Base-by-base conservation (phyloP, 1,139 yeast genomes). In the Geotrichum bryndzae region DNA sequence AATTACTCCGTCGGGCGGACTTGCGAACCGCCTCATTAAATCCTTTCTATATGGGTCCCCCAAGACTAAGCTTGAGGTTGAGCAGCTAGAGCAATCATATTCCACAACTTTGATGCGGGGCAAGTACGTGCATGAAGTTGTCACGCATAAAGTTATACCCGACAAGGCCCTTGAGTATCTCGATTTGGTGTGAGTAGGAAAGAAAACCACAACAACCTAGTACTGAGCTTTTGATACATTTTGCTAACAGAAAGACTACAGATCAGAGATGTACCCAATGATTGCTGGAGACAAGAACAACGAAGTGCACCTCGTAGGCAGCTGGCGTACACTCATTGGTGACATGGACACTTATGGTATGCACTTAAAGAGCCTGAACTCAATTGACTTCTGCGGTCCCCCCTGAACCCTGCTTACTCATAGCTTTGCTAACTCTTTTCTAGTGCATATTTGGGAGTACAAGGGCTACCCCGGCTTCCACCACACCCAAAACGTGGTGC, bases 381-480 rank as follows among this genome's bases (percentile, higher is more conserved):
- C 52, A 50, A 50, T 50, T 50, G 18, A 18, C n/a, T 11, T 18
- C 18, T 50, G 18, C 48, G n/a, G 48, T 8, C 18, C 22, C 22
- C n/a, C 48, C 18, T 41, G 6, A 38, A 38, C 45, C 45, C 15
- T 18, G 25, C 15, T n/a, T 48, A 3, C n/a, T 50, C 15, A 50
- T 15, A 10, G 13, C 8, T 29, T 29, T 29, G 33, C 33, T 29
- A 29, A 29, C 33, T 29, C 33, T 5, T 5, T 11, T 10, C 10
- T 18, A 58, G 61, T 68, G 29, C 79, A 78, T 63, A 74, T 77
- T 61, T 77, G 80, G 80, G 80, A 78, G 66, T 77, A 78, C 68
- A 75, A 76, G 58, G 79, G 80, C 52, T 76, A 73, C 64, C 71
- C 76, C 0, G 80, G 79, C 2, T 76, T 76, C 66, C 80, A 78